Conservation (phyloP, 352 stramenopile genomes). For the Phytophthora vignae region DNA sequence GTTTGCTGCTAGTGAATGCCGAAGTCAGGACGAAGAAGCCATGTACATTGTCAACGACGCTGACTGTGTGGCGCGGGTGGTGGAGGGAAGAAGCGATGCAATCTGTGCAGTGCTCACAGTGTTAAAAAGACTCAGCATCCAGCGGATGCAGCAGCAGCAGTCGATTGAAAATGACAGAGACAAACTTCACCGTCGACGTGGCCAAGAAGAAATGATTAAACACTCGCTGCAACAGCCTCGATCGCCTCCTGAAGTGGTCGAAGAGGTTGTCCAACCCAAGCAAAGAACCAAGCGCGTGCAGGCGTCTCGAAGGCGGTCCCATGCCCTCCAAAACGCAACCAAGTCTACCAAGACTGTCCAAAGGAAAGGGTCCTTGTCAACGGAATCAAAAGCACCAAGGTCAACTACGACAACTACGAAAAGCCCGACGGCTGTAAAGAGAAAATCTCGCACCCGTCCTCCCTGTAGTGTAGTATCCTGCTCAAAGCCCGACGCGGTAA, state of each 20-base stretch:
- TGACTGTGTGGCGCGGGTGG: conserved; percentile 46
- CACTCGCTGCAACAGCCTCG: conserved; percentile 10
- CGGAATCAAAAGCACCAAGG: conserved; percentile 4
- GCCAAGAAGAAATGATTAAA: conserved; percentile 23
- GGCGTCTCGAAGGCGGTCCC: conserved; percentile 12
- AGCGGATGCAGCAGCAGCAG: conserved; percentile 3
- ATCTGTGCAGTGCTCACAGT: conserved; percentile 62
- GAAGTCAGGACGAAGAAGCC: conserved; percentile 49
- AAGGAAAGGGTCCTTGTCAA: background rate
- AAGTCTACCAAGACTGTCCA: background rate
- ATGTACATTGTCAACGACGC: conserved; percentile 61
- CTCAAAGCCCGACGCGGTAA: background rate
- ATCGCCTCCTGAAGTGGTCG: background rate
- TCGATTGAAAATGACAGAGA: conserved; percentile 2
- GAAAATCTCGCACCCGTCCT: background rate
- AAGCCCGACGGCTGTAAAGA: conserved; percentile 11
- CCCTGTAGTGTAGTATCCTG: background rate
- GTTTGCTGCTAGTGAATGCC: conserved; percentile 51
- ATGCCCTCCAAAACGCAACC: background rate
- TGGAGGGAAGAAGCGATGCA: conserved; percentile 39
- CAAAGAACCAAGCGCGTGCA: conserved; percentile 13
- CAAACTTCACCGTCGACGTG: background rate
- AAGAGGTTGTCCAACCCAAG: conserved; percentile 5
- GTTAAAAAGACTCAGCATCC: conserved; percentile 44
- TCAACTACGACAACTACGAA: conserved; percentile 15